Evolutionary conservation across 177 flowering plant genomes (phyloP), one percentile per base, ranked within the genome.

Genomic region (Vitis hybrid): DNA sequence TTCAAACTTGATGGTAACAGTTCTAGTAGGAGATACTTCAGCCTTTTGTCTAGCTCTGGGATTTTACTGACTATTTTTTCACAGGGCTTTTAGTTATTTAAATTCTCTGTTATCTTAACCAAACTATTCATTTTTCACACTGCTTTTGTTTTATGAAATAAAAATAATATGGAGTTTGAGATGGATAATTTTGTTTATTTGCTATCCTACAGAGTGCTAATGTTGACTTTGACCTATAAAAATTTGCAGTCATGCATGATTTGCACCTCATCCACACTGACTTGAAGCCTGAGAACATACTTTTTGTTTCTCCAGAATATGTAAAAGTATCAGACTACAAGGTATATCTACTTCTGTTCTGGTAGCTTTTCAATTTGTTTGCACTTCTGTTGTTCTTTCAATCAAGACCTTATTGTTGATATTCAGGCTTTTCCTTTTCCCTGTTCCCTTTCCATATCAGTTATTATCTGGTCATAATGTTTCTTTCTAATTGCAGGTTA

Each of bases 221-320:
- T 66, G 2, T 62, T 67, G 13, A 58, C 55, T 55, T 61, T 33
- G 31, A 57, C 51, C 67, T 70, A 13, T 71, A 31, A 57, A 31
- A 60, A 51, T 33, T 53, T 78, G 80, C 89, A 89, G 93, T 91
- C 74, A 86, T 86, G 88, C 94, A 91, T 79, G 90, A 91, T 77
- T 71, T 89, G 77, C 82, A 71, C 70, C 89, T 91, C 58, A 86
- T 89, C 51, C 94, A 89, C 51, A 89, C 97, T 3, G 97, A 91
- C 76, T 75, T 89, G 78, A 91, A 89, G 84, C 94, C 94, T 14
- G 97, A 89, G 69, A 91, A 88, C 67, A 81, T 91, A 59, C 89
- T 89, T 33, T 81, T 91, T 63, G 87, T 87, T 16, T 89, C 94
- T 10, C 48, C 92, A 20, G 97, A 89, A 12, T 91, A 86, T 72